Evolutionary conservation across 2,329 filamentous ascomycete species (phyloP), one percentile per base, ranked within the genome.

Genomic region (Arthrocladium fulminans): DNA sequence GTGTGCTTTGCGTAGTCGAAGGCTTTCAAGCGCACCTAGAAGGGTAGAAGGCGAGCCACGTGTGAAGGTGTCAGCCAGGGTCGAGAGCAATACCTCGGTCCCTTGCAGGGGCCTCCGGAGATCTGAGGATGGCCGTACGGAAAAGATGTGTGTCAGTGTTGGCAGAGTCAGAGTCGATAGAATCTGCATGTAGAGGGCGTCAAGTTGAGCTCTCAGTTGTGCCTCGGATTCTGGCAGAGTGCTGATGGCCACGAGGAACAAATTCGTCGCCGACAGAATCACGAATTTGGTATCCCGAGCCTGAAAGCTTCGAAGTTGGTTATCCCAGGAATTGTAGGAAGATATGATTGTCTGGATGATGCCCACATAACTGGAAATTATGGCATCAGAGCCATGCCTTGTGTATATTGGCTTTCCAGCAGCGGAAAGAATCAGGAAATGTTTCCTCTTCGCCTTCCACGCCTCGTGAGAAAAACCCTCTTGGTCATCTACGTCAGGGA

Each of bases 321-420:
- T 86, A 48, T 84, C 77, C 7, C 83, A 78, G 39, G 82, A 82
- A 63, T 95, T 84, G 62, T 94, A 97, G 63, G 96, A 96, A 1
- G 92, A 97, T 53, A 98, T 95, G 58, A 98, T 90, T 37, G 92
- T 98, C 64, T 97, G 92, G 1, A 96, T 83, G 15, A 98, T 84
- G 34, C 92, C 92, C 64, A 97, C 90, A 59, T 92, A 96, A 44
- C 86, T 85, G 59, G 94, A 95, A 62, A 97, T 88, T 37, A 97
- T 72, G 47, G 84, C 81, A 56, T 94, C 77, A 58, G 96, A 88
- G 34, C 94, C 92, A 63, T 98, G 90, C 42, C 94, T 80, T 61
- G 88, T 97, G 74, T 90, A 98, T 42, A 98, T 94, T 9, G 92
- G 94, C 65, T 98, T 98, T 17, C 92, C 92, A 8, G 94, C 90